phyloP scores from a whole-genome alignment of 768 basidiomycete species.

The Paxillus ammoniavirescens region DNA sequence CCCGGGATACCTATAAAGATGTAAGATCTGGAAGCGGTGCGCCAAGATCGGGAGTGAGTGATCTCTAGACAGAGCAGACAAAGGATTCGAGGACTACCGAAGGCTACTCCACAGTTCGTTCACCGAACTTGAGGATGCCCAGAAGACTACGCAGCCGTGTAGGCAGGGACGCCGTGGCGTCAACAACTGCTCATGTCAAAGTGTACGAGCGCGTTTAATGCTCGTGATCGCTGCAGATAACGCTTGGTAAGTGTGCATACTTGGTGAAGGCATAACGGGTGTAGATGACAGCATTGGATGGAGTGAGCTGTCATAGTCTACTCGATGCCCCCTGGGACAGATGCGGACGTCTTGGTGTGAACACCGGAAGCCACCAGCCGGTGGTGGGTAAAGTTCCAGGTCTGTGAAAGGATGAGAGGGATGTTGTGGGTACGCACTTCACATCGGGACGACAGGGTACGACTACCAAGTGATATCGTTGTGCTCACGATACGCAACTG shows the following conservation, averaged over 20 bases:
- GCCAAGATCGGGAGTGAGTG: too few species aligned
- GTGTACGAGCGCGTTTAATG: too few species aligned
- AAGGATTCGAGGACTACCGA: too few species aligned
- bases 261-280: slow-evolving; percentile 7
- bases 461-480: slow-evolving; percentile 47
- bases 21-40: too few species aligned
- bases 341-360: slow-evolving; percentile 55
- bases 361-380: slow-evolving; percentile 54
- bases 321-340: slow-evolving; percentile 14
- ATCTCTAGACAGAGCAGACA: too few species aligned
- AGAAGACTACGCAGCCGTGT: too few species aligned
- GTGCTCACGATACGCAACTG: slow-evolving; percentile 50
- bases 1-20: too few species aligned
- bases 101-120: too few species aligned
- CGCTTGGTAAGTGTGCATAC: not conserved
- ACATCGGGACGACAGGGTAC: slow-evolving; percentile 46
- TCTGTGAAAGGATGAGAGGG: slow-evolving; percentile 30
- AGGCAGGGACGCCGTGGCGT: too few species aligned
- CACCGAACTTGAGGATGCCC: too few species aligned
- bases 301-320: slow-evolving; percentile 15
- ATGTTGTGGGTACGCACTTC: slow-evolving; percentile 37
- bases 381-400: slow-evolving; percentile 54
- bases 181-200: too few species aligned
- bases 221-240: too few species aligned
- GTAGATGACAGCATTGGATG: not conserved